Evolutionary conservation across 2,329 filamentous ascomycete species (phyloP).

Genomic region (Hypoxylon sp.): DNA sequence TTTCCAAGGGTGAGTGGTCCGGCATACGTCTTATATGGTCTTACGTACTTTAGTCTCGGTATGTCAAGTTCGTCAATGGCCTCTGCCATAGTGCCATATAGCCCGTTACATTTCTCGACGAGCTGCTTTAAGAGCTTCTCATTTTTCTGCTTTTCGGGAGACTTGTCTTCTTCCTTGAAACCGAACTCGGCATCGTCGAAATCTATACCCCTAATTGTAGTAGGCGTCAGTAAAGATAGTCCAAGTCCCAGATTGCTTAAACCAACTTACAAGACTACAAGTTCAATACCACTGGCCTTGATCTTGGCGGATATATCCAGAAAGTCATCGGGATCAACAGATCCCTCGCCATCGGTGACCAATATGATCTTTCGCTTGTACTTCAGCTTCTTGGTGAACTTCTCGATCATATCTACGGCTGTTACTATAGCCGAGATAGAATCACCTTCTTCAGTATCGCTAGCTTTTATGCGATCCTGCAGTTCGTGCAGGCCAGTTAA

Average conservation of each 20-base stretch:
- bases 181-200: constrained; percentile 93
- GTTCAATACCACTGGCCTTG: constrained; percentile 79
- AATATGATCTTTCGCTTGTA: constrained; percentile 84
- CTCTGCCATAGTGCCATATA: constrained; percentile 86
- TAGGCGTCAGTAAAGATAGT: constrained; percentile 30
- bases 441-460: constrained; percentile 77
- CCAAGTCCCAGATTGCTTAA: background rate
- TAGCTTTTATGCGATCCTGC: constrained; percentile 73
- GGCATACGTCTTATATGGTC: constrained; percentile 81
- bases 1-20: constrained; percentile 85
- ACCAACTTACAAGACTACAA: constrained; percentile 80
- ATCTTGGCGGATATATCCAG: constrained; percentile 78
- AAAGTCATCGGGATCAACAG: constrained; percentile 78
- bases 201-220: constrained; percentile 77
- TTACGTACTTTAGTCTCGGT: constrained; percentile 80
- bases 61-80: constrained; percentile 83
- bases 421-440: constrained; percentile 88
- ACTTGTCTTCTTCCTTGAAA: constrained; percentile 91
- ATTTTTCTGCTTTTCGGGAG: constrained; percentile 77
- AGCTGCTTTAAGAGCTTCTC: constrained; percentile 76
- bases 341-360: constrained; percentile 82
- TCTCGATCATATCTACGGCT: constrained; percentile 86
- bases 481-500: constrained; percentile 78
- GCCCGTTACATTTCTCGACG: constrained; percentile 74
- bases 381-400: constrained; percentile 83